A percentile compares a stretch with the other conserved stretches of the same genome.
phyloP scores from a whole-genome alignment of 1,284 basidiomycete species.

The Heterobasidion irregulare region DNA sequence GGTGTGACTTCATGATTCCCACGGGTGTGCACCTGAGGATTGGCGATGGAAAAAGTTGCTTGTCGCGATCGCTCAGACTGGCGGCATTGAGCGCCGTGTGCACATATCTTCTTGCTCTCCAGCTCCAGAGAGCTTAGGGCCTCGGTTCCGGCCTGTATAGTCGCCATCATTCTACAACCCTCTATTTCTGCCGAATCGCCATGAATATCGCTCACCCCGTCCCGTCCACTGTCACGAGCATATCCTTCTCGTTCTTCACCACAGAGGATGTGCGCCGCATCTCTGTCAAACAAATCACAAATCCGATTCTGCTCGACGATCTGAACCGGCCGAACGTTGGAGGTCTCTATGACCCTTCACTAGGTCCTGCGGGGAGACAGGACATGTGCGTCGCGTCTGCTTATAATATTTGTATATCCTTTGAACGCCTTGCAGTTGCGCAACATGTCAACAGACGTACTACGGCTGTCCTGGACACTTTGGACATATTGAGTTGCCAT shows the following conservation, averaged over 20 bases:
- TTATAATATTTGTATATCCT: not conserved
- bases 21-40: too few relatives aligned
- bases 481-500: constrained; percentile 97
- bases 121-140: too few relatives aligned
- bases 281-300: constrained; percentile 95
- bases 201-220: constrained; percentile 96
- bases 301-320: constrained; percentile 91
- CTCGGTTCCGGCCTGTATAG: too few relatives aligned
- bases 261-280: constrained; percentile 88
- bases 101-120: too few relatives aligned
- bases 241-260: constrained; percentile 94
- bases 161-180: not conserved
- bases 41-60: too few relatives aligned
- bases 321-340: constrained; percentile 88
- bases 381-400: constrained; percentile 66
- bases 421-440: constrained; percentile 54
- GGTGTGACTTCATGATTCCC: too few relatives aligned
- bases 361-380: constrained; percentile 82
- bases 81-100: too few relatives aligned
- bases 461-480: constrained; percentile 97
- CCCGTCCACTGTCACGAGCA: constrained; percentile 73
- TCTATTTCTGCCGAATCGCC: not conserved
- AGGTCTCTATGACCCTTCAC: constrained; percentile 92
- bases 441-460: constrained; percentile 88
- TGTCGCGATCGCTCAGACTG: too few relatives aligned